Percentiles rank a stretch among this genome's conserved stretches.
These are phyloP conservation scores for Monosporascus sp. DNA, from an alignment of 2,329 filamentous ascomycete genomes.

Conservation along the genomic window DNA sequence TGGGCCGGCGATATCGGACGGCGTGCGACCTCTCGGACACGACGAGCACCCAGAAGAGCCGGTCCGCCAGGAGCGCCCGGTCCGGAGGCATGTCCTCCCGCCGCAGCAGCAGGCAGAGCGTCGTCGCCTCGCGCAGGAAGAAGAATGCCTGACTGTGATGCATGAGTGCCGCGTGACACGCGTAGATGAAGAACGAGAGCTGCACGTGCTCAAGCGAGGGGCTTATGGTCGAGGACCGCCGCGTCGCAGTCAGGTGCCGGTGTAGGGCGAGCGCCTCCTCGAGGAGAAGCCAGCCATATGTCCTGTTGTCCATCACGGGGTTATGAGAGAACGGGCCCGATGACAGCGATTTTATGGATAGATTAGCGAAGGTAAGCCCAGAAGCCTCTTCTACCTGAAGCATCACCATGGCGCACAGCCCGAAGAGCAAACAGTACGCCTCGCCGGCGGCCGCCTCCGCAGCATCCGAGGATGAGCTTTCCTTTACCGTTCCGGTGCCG, in stretches of 20 bases:
- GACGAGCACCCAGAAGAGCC: conserved; percentile 40
- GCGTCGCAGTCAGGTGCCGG: conserved; percentile 21
- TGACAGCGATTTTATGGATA: conserved; percentile 13
- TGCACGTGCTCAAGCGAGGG: conserved; percentile 35
- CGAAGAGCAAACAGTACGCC: conserved; percentile 31
- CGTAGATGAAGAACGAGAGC: conserved; percentile 39
- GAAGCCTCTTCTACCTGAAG: conserved; percentile 36
- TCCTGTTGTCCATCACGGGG: conserved; percentile 28
- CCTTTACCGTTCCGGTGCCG: too few species aligned
- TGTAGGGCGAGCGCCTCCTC: conserved; percentile 31
- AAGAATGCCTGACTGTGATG: conserved; percentile 41
- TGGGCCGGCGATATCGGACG: conserved; percentile 38
- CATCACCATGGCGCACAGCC: conserved; percentile 36
- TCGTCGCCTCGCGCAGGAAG: conserved; percentile 39
- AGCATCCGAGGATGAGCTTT: conserved; percentile 1
- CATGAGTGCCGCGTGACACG: conserved; percentile 36
- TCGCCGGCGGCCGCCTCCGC: conserved; percentile 26
- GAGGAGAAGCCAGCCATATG: conserved; percentile 33
- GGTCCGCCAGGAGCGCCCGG: conserved; percentile 23
- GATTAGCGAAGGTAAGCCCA: conserved; percentile 25
- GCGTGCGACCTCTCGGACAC: conserved; percentile 40
- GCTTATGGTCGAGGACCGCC: conserved; percentile 20
- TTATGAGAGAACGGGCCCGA: too few species aligned
- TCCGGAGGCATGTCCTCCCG: conserved; percentile 21
- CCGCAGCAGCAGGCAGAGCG: conserved; percentile 31